Conservation (phyloP, 2,329 filamentous ascomycete genomes). For the Alternaria brassicicola region DNA sequence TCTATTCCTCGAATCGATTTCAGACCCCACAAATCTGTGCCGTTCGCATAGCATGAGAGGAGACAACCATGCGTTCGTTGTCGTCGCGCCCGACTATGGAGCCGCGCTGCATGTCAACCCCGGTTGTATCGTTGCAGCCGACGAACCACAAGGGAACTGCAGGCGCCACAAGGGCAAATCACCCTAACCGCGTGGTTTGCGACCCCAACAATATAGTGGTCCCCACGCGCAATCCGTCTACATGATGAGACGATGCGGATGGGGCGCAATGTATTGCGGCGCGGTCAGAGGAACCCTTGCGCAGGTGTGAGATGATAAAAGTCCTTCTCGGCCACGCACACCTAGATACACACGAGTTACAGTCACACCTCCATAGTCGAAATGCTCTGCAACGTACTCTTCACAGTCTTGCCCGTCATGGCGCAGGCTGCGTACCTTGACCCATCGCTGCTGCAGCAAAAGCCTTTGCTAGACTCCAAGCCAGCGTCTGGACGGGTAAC, state of each 20-base stretch:
- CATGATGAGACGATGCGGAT: not conserved
- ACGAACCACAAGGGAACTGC: slow-evolving; percentile 13
- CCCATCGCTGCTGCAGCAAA: slow-evolving; percentile 10
- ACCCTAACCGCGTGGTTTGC: not conserved
- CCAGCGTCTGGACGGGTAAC: not conserved
- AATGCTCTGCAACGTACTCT: not conserved
- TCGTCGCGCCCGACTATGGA: slow-evolving; percentile 5
- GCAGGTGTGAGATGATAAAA: not conserved
- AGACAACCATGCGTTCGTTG: not conserved
- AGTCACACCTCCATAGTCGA: not conserved
- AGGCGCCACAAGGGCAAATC: slow-evolving; percentile 12
- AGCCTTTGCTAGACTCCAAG: slow-evolving; percentile 5
- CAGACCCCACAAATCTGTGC: not conserved
- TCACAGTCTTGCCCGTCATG: not conserved
- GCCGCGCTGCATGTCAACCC: slow-evolving; percentile 11
- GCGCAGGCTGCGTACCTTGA: slow-evolving; percentile 4
- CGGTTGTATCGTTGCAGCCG: not conserved
- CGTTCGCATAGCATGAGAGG: not conserved
- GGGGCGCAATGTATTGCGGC: not conserved
- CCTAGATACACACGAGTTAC: not conserved
- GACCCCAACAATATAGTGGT: slow-evolving; percentile 6
- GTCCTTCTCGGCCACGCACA: not conserved
- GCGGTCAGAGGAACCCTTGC: not conserved
- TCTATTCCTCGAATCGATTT: not conserved
- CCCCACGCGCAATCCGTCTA: not conserved